Percentiles rank a stretch among this genome's conserved stretches.
phyloP scores from a whole-genome alignment of 768 basidiomycete genomes.

The Mycena maculata region DNA sequence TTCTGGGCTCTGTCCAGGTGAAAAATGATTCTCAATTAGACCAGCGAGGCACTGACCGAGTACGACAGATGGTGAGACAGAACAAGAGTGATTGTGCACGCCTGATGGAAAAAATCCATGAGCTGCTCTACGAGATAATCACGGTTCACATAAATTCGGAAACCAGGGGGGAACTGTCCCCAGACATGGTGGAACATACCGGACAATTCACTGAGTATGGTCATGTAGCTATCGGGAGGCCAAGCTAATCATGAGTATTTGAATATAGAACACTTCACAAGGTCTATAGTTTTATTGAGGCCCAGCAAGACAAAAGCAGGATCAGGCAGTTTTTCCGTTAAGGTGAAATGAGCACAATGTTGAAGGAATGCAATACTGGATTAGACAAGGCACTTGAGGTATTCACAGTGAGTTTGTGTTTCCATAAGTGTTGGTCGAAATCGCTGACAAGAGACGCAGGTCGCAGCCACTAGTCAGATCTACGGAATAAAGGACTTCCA shows the following conservation, averaged over 20 bases:
- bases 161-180: too few species aligned
- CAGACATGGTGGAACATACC: neutral
- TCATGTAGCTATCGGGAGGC: conserved; percentile 1
- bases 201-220: neutral
- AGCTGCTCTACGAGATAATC: neutral
- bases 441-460: neutral
- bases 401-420: neutral
- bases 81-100: neutral
- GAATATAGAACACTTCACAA: too few species aligned
- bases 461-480: neutral
- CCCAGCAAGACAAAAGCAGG: too few species aligned
- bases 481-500: neutral
- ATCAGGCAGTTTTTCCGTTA: too few species aligned
- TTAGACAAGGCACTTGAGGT: neutral
- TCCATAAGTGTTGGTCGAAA: too few species aligned
- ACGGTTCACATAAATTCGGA: neutral
- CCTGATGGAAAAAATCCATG: neutral
- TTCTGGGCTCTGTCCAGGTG: too few species aligned
- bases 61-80: neutral
- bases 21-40: neutral
- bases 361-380: neutral
- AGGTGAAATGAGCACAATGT: too few species aligned
- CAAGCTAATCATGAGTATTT: neutral
- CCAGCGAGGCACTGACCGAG: neutral
- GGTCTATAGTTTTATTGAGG: too few species aligned